Evolutionary conservation across 2,329 filamentous ascomycete genomes (phyloP).

Genomic region (Fusarium sp.): DNA sequence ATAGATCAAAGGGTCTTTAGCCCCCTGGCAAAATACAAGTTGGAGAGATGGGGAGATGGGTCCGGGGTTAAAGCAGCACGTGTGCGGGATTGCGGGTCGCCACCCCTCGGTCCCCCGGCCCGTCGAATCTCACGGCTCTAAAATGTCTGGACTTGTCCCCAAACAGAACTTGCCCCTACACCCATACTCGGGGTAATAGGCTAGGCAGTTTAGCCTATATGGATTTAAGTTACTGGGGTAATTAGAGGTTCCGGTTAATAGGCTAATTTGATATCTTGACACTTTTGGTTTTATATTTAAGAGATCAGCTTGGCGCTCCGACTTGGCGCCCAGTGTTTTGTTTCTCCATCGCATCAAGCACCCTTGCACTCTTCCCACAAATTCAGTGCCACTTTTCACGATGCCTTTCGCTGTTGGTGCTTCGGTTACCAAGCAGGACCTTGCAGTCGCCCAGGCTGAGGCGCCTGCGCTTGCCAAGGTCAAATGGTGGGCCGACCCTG

Average conservation of each 20-base stretch:
- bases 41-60: background rate
- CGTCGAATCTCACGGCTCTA: background rate
- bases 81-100: background rate
- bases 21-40: background rate
- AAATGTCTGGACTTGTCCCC: background rate
- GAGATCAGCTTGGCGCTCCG: background rate
- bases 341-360: background rate
- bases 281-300: background rate
- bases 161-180: background rate
- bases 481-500: conserved; percentile 66
- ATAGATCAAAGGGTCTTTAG: background rate
- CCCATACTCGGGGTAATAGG: background rate
- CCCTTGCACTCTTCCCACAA: background rate
- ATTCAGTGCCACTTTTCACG: background rate
- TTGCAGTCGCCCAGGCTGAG: conserved; percentile 57
- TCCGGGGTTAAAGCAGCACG: background rate
- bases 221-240: background rate
- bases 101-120: background rate
- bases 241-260: background rate
- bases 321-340: background rate
- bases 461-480: conserved; percentile 65
- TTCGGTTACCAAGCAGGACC: conserved; percentile 25
- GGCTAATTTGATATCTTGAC: background rate
- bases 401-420: conserved; percentile 27
- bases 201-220: background rate